phyloP scores from a whole-genome alignment of 2,329 filamentous ascomycete genomes.

The Arachnopeziza araneosa region DNA sequence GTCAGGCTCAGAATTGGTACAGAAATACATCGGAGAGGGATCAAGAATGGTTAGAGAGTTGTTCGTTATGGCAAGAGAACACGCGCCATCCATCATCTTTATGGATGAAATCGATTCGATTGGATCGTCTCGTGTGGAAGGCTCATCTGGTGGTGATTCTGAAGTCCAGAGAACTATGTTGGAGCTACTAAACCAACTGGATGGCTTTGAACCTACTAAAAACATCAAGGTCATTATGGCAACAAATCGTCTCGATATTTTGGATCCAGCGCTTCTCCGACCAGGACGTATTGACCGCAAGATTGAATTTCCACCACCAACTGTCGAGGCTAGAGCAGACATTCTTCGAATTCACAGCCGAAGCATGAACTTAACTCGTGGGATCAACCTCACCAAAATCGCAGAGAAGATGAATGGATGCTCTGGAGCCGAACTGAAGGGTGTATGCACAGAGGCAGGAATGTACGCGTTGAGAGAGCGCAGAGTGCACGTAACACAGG shows the following conservation, averaged over 20 bases:
- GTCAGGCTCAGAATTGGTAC: constrained; percentile 90
- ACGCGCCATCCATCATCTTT: constrained; percentile 98
- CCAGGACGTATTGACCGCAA: constrained; percentile 98
- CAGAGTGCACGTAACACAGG: constrained; percentile 95
- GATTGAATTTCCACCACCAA: constrained; percentile 97
- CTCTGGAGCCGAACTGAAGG: constrained; percentile 95
- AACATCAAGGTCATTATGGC: constrained; percentile 99
- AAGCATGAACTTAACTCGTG: constrained; percentile 97
- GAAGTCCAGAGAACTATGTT: constrained; percentile 99
- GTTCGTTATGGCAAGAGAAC: constrained; percentile 98
- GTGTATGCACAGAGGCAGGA: constrained; percentile 95
- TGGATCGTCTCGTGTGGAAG: constrained; percentile 93
- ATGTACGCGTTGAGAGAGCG: constrained; percentile 97
- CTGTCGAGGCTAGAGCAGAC: constrained; percentile 91
- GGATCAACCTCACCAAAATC: constrained; percentile 97
- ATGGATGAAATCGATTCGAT: constrained; percentile 99
- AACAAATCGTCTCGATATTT: constrained; percentile 94
- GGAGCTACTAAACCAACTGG: constrained; percentile 95
- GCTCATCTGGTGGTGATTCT: constrained; percentile 89
- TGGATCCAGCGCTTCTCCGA: constrained; percentile 88
- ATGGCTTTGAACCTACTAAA: constrained; percentile 98
- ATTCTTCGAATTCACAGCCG: constrained; percentile 96
- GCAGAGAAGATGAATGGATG: constrained; percentile 99
- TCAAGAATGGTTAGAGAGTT: constrained; percentile 97
- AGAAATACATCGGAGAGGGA: constrained; percentile 99